Conservation (phyloP, 225 moss, liverwort and hornwort genomes). For the Bryum argenteum region DNA sequence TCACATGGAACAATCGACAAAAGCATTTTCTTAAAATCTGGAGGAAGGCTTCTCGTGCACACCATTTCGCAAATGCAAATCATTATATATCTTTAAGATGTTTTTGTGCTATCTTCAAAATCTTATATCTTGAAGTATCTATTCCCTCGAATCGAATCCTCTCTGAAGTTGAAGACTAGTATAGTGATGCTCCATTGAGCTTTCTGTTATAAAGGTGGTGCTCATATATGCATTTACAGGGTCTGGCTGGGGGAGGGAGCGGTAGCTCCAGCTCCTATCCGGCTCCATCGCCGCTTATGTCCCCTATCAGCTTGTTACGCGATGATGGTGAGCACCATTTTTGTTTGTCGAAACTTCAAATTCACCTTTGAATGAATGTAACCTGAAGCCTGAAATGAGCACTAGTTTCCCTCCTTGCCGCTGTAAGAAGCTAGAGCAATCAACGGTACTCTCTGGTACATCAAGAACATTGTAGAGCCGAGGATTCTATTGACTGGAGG, state of each 20-base stretch:
- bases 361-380: conserved; percentile 9
- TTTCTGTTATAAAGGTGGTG: conserved; percentile 15
- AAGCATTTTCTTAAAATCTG: conserved; percentile 17
- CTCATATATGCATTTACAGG: conserved; percentile 36
- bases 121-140: background rate
- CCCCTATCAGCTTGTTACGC: conserved; percentile 41
- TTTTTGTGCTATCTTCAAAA: conserved; percentile 1
- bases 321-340: conserved; percentile 41
- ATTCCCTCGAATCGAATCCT: background rate
- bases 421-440: conserved; percentile 1
- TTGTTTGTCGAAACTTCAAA: background rate
- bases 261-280: conserved; percentile 58
- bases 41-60: conserved; percentile 4
- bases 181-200: conserved; percentile 5
- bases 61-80: conserved; percentile 4
- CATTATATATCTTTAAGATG: background rate
- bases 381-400: background rate
- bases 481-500: conserved; percentile 10
- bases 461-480: conserved; percentile 11
- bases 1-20: background rate
- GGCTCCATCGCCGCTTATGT: conserved; percentile 55
- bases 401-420: conserved; percentile 13
- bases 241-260: conserved; percentile 44
- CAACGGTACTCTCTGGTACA: conserved; percentile 3
- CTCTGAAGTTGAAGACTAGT: conserved; percentile 1